Base-by-base conservation (phyloP, 2,329 filamentous ascomycete species). In the Xylaria sp. region DNA sequence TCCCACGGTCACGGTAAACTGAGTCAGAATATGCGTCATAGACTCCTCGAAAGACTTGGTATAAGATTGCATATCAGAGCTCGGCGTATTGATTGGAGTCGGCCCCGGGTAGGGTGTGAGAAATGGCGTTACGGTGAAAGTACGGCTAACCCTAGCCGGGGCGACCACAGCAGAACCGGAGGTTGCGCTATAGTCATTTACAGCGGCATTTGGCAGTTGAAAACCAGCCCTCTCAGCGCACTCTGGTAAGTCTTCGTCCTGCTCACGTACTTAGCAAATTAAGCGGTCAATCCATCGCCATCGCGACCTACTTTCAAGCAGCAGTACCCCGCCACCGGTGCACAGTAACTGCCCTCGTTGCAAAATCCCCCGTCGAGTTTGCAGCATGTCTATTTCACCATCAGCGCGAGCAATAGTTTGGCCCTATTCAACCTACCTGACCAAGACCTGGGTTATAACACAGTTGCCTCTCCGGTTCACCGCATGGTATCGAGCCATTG, bases 321-420 rank as follows among this genome's bases (percentile, higher is more conserved):
- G 64, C 81, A 82, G 67, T 78, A 81, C 2, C 80, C 80, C 1
- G 78, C 75, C 6, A 81, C 78, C 0, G 81, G 80, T 7, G 80
- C 80, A 61, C 80, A 82, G 69, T 78, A 80, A 39, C 76, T 77
- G 7, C 79, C 80, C 10, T 66, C 64, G 2, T 75, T 74, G 65
- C 81, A 82, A 72, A 77, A 82, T 1, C 79, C 80, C 43, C 73
- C 75, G 49, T 82, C 80, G 20, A 70, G 59, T 9, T 66, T 46
- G 62, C 80, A 82, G 62, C 81, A 82, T 36, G 79, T 75, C 81
- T 82, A 49, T n/a, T 54, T 56, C 10, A 54, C 31, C 28, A 55
- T 75, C 41, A 73, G 69, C 49, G 54, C 13, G n/a, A 25, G 20
- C 28, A 56, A 48, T 48, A 54, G 23, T 65, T 62, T 20, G 15